Base-by-base conservation (phyloP, 768 basidiomycete genomes). In the Macrocybe gigantea region DNA sequence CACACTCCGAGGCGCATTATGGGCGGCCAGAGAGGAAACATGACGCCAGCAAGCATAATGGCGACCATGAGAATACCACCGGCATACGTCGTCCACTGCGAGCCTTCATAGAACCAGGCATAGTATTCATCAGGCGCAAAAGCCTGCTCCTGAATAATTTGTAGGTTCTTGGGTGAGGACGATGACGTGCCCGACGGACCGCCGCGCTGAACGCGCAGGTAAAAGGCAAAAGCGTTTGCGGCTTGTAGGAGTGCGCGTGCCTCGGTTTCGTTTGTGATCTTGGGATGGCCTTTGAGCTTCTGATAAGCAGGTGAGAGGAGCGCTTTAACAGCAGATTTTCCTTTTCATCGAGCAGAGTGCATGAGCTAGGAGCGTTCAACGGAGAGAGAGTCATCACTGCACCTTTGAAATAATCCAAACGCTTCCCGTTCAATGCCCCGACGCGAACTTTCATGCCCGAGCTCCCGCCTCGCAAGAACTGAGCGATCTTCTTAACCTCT, bases 371-470 rank as follows among this genome's bases (percentile, higher is more conserved):
- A 13, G 42, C 7, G 9, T 39, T 30, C 35, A 33, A 5, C n/a
- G 43, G 3, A 32, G 36, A n/a, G 37, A 12, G 15, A 33, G 22
- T 34, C 10, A 14, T 30, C 33, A 60, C 76, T 56, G 22, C 44
- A 93, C 95, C 96, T 74, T 93, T 99, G 77, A 98, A 99, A 70
- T 98, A 99, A 66, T 98, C 95, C 44, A 94, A 70, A 33, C 95
- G 84, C 67, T 95, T 96, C 15, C 95, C 95, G 57, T 91, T 91
- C 59, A 97, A 69, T 7, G 93, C 87, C 14, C 96, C 96, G 7
- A 87, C 84, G 53, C 91, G 78, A 46, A 85, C 78, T 72, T 96
- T 97, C 58, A 97, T 82, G 2, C 91, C 91, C 10, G 90, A 76
- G 58, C 83, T 85, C 56, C 87, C 84, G 54, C 88, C 84, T 39